Evolutionary conservation across 2,329 filamentous ascomycete species (phyloP).

Genomic region (Xylariaceae sp.): DNA sequence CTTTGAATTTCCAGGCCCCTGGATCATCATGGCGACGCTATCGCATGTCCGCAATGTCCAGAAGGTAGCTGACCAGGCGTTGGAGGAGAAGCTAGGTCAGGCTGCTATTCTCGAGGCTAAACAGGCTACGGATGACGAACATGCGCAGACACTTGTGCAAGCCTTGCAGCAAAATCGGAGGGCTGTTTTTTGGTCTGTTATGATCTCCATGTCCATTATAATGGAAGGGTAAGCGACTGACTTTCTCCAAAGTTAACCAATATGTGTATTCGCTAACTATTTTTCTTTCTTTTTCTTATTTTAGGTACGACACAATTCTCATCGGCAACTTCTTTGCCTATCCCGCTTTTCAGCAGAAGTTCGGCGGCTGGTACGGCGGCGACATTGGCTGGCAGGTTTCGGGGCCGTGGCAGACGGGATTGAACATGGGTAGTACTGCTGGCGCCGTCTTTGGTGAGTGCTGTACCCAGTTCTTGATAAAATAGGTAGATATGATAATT

Average conservation of each 20-base stretch:
- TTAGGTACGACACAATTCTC: constrained; percentile 37
- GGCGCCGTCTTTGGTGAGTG: constrained; percentile 35
- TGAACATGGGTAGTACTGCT: constrained; percentile 36
- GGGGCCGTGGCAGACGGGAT: constrained; percentile 35
- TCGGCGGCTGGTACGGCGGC: constrained; percentile 30
- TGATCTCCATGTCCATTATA: constrained; percentile 38
- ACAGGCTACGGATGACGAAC: constrained; percentile 37
- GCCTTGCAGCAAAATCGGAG: constrained; percentile 34
- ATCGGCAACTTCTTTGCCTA: constrained; percentile 38
- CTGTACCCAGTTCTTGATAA: background rate
- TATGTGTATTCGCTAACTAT: constrained; percentile 1
- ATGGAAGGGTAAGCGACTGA: constrained; percentile 36
- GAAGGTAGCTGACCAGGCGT: constrained; percentile 34
- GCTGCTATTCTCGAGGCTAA: constrained; percentile 34
- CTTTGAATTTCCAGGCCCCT: background rate
- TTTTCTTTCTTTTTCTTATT: too few species aligned
- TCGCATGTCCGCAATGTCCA: constrained; percentile 26
- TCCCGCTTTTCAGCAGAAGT: constrained; percentile 36
- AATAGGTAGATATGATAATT: background rate
- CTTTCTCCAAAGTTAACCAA: background rate
- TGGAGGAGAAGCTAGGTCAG: constrained; percentile 36
- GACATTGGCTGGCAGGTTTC: constrained; percentile 31
- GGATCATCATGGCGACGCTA: constrained; percentile 24
- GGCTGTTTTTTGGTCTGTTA: constrained; percentile 36
- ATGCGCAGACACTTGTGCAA: constrained; percentile 34